phyloP scores from a whole-genome alignment of 495 filamentous ascomycete genomes.

The Trichoderma orchidacearum region DNA sequence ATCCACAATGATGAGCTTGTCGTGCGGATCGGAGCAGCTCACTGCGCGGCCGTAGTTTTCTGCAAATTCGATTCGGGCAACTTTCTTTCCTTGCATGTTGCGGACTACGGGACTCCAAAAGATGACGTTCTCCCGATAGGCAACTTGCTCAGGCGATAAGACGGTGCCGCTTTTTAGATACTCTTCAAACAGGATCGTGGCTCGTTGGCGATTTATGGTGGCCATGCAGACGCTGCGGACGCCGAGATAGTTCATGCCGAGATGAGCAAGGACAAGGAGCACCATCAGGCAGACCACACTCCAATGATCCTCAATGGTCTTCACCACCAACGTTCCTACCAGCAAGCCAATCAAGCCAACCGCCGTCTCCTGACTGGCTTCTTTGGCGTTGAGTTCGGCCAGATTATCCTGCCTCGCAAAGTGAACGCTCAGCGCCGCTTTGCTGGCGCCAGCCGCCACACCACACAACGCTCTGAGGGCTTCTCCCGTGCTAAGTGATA shows the following conservation, averaged over 20 bases:
- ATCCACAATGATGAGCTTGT: background rate
- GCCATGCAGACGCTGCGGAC: slow-evolving; percentile 73
- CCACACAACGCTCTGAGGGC: slow-evolving; percentile 75
- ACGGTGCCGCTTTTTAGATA: slow-evolving; percentile 37
- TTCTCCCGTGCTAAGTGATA: slow-evolving; percentile 60
- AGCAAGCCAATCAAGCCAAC: slow-evolving; percentile 87
- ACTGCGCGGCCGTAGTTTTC: background rate
- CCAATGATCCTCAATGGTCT: slow-evolving; percentile 50
- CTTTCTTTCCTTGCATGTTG: background rate
- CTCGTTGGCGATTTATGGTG: slow-evolving; percentile 77
- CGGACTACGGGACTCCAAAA: background rate
- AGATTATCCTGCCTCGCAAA: slow-evolving; percentile 84
- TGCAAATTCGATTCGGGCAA: background rate
- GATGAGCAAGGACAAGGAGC: slow-evolving; percentile 56
- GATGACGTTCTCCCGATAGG: slow-evolving; percentile 59
- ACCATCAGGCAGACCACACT: slow-evolving; percentile 69
- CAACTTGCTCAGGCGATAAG: slow-evolving; percentile 49
- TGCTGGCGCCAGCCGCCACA: slow-evolving; percentile 77
- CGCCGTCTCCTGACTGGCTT: slow-evolving; percentile 91
- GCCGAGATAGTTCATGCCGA: slow-evolving; percentile 72
- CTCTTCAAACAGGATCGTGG: slow-evolving; percentile 62
- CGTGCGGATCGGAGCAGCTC: background rate
- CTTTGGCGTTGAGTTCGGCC: slow-evolving; percentile 89
- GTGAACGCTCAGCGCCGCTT: slow-evolving; percentile 83
- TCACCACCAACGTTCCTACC: slow-evolving; percentile 68